phyloP scores from a whole-genome alignment of 805 yeast species.

The Candida patagonica region DNA sequence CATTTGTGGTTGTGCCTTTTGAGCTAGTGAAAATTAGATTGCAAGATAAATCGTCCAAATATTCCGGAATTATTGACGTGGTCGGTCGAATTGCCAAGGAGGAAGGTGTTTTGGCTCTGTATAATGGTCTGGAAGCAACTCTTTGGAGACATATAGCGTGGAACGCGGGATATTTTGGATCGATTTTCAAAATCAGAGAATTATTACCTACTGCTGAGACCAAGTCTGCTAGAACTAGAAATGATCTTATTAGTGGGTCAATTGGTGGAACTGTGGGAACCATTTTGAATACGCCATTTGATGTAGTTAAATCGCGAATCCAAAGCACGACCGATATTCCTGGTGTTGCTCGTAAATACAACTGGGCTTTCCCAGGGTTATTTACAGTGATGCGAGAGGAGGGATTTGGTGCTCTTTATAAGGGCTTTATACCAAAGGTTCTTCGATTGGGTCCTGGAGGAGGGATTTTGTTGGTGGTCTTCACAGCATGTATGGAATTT shows the following conservation, averaged over 20 bases:
- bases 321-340: constrained; percentile 60
- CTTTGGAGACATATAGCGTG: constrained; percentile 93
- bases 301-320: constrained; percentile 90
- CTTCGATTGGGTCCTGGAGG: constrained; percentile 99
- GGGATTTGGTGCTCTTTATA: constrained; percentile 84
- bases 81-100: constrained; percentile 57
- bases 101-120: constrained; percentile 77
- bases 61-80: constrained; percentile 78
- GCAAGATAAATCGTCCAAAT: constrained; percentile 79
- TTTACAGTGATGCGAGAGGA: constrained; percentile 74
- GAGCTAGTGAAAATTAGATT: constrained; percentile 91
- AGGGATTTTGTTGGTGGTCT: constrained; percentile 95
- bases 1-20: constrained; percentile 95
- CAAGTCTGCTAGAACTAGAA: constrained; percentile 64
- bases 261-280: constrained; percentile 98
- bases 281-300: constrained; percentile 91
- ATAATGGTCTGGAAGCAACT: constrained; percentile 94
- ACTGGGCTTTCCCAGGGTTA: constrained; percentile 84
- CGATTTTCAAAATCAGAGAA: constrained; percentile 76
- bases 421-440: constrained; percentile 96
- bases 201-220: constrained; percentile 70
- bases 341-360: constrained; percentile 78
- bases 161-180: constrained; percentile 98
- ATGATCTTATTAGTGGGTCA: constrained; percentile 86
- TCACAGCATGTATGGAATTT: constrained; percentile 89